Base-by-base conservation (phyloP, 2,329 filamentous ascomycete species). In the Monilinia fructicola region DNA sequence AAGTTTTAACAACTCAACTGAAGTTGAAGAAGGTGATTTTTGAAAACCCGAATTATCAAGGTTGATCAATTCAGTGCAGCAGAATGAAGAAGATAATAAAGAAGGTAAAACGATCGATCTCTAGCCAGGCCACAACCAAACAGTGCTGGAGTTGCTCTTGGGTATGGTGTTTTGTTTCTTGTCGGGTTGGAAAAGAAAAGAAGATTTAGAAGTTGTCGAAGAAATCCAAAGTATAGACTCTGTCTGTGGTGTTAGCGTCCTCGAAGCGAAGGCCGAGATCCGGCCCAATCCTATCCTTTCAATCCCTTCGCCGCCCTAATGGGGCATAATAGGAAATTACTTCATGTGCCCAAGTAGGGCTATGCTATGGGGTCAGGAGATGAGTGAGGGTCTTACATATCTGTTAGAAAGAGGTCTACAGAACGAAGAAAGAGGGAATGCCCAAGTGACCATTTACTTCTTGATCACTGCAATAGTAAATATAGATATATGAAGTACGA, bases 231-330 rank as follows among this genome's bases (percentile, higher is more conserved):
- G n/a, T 60, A 38, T 50, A 3, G 48, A 38, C 44, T 16, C 14
- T 44, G n/a, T 10, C n/a, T 18, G 21, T 35, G 4, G 14, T 35
- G 7, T 5, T 60, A 60, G 58, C 28, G n/a, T 21, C 18, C 1
- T 11, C 58, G 58, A 60, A 60, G 58, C 48, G 54, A 58, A 44
- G 42, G 54, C 40, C 40, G 40, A 21, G 16, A 28, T 14, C 54
- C 58, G 58, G 38, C 7, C 58, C 58, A 60, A 50, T 60, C 18
- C 58, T 21, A 21, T 23, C 31, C 28, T 18, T 23, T 50, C 14
- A 50, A 60, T 26, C 23, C 4, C 14, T 48, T 35, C 14, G 28
- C 28, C n/a, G n/a, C 58, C 14, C n/a, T 60, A 35, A 3, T 26
- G 9, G 50, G 31, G 11, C 16, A 16, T 59, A 1, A 18, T 9